Base-by-base conservation (phyloP, 2,329 filamentous ascomycete genomes). In the Sporothrix pseudoabietina region DNA sequence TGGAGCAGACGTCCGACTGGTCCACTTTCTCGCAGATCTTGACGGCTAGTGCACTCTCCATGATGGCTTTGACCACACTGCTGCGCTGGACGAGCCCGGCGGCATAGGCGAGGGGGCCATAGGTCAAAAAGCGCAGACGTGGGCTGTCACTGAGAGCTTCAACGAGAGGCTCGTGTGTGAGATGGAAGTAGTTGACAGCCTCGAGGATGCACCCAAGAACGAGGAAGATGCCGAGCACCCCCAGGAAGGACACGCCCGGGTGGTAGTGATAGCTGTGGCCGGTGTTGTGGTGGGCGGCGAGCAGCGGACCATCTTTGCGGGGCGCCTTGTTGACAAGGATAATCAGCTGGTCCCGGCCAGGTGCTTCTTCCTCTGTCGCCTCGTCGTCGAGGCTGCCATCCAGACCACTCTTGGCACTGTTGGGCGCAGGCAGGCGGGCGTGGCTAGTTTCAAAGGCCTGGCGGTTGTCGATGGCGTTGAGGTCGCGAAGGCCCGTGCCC, bases 301-400 rank as follows among this genome's bases (percentile, higher is more conserved):
- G 55, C 9, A 12, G 52, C 19, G 12, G 68, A 12, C 52, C 52
- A 6, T 14, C 30, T 12, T 57, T 22, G 10, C 39, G 10, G 12
- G 71, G 54, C 30, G 47, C 35, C 72, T 49, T n/a, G 69, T 69
- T 71, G 30, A 71, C 14, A 2, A 72, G 16, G 9, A 74, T 10
- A n/a, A 74, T 26, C 1, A 74, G 39, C 71, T 74, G 71, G 73
- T 74, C 73, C 12, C 26, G 16, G 55, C 5, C 22, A 1, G 73
- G 71, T 19, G 66, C 39, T 8, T 39, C 30, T 12, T 61, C 71
- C 44, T 74, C 73, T n/a, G 71, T 47, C 1, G 71, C 59, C 4
- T 22, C 19, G 32, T 72, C 71, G 26, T 4, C 32, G 5, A 9
- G 47, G 49, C 35, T 35, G 49, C 71, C 73, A 1, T 74, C 71